Percentiles rank a stretch among this genome's conserved stretches.
These are phyloP conservation scores for Pestalotiopsis sp. DNA, from an alignment of 2,329 filamentous ascomycete genomes.

Conservation along the genomic window DNA sequence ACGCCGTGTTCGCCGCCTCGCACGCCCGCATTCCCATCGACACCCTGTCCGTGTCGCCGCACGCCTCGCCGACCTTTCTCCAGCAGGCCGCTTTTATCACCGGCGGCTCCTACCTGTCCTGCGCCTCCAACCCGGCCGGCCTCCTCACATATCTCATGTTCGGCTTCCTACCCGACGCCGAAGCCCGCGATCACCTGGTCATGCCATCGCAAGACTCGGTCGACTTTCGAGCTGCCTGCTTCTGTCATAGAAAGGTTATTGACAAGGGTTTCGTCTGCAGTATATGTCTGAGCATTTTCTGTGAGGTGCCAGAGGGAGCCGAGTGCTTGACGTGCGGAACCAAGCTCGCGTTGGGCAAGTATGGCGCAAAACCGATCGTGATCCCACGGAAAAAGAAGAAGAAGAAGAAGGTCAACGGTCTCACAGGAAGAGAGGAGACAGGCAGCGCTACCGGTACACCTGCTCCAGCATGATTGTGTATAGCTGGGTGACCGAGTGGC, in stretches of 20 bases:
- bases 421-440: constrained; percentile 52
- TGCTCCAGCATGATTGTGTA: constrained; percentile 35
- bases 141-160: constrained; percentile 94
- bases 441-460: constrained; percentile 64
- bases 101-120: constrained; percentile 55
- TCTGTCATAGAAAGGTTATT: constrained; percentile 90
- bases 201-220: constrained; percentile 82
- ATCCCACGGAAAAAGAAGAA: constrained; percentile 73
- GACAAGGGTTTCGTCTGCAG: constrained; percentile 95
- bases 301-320: constrained; percentile 61
- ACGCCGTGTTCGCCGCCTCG: constrained; percentile 93
- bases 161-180: constrained; percentile 73
- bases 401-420: constrained; percentile 67
- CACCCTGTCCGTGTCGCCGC: constrained; percentile 71
- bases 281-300: constrained; percentile 94
- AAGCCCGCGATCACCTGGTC: constrained; percentile 64
- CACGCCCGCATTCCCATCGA: constrained; percentile 88
- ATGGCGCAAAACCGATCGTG: constrained; percentile 77
- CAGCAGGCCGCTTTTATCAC: constrained; percentile 80
- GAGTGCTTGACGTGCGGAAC: constrained; percentile 85
- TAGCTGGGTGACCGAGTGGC: not conserved
- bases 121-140: constrained; percentile 62
- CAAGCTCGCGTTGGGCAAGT: constrained; percentile 72
- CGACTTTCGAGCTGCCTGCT: constrained; percentile 97
- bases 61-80: constrained; percentile 85